A percentile compares a stretch with the other conserved stretches of the same genome.
Evolutionary conservation across 371 early-diverging fungal genomes (phyloP).

Genomic region (Mortierella polycephala): DNA sequence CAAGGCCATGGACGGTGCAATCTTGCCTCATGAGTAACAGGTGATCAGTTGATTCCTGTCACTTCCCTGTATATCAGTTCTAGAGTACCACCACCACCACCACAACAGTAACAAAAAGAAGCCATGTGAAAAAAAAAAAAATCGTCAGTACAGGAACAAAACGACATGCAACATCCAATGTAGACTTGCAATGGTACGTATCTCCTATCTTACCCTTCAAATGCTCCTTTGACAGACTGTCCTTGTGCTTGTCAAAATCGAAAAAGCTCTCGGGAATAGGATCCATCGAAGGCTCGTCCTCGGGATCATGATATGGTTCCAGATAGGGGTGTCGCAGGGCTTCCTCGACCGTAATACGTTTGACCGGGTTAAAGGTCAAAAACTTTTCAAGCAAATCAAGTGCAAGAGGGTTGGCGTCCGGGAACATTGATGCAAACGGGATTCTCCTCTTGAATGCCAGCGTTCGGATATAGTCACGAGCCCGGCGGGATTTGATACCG

Average conservation of each 20-base stretch:
- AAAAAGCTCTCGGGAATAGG: constrained; percentile 87
- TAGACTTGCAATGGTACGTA: too few relatives aligned
- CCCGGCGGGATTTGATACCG: constrained; percentile 83
- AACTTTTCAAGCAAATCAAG: constrained; percentile 92
- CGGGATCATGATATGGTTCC: constrained; percentile 86
- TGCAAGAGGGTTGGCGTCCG: constrained; percentile 86
- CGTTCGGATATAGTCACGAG: constrained; percentile 92
- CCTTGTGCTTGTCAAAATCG: constrained; percentile 90
- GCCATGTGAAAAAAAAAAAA: background rate
- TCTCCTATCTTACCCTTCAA: constrained; percentile 65
- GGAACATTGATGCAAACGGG: constrained; percentile 83
- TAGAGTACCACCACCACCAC: background rate
- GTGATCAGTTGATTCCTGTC: constrained; percentile 25
- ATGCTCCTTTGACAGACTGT: constrained; percentile 85
- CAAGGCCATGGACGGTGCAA: too few relatives aligned
- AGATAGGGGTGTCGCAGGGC: constrained; percentile 94
- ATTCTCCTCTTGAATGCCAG: constrained; percentile 91
- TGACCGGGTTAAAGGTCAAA: constrained; percentile 92
- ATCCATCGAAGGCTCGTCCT: constrained; percentile 83
- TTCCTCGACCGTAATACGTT: constrained; percentile 94
- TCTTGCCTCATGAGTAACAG: too few relatives aligned
- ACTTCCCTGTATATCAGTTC: constrained; percentile 49
- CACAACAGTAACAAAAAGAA: too few relatives aligned
- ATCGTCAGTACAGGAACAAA: too few relatives aligned
- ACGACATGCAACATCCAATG: too few relatives aligned